Percentiles rank a stretch among this genome's conserved stretches.
phyloP scores from a whole-genome alignment of 441 rosid genomes.

The Adansonia rubrostipa region DNA sequence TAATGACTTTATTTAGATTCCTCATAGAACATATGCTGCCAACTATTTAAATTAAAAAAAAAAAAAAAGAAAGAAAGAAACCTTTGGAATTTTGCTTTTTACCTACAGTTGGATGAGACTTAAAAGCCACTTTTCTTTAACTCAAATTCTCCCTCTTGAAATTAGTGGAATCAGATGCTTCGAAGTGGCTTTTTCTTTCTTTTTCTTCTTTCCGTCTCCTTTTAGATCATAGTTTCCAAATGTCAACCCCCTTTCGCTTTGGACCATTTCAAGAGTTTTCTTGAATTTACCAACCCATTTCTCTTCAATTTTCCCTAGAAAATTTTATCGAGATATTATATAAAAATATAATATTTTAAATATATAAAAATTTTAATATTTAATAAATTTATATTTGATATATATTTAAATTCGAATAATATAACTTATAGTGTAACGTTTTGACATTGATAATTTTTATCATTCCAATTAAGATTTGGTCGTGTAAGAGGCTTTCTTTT shows the following conservation, averaged over 20 bases:
- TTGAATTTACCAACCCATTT: background rate
- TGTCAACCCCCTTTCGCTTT: background rate
- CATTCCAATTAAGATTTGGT: background rate
- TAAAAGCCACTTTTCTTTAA: slow-evolving; percentile 39
- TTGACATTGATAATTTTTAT: no score
- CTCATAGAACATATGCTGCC: slow-evolving; percentile 49
- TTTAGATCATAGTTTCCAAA: background rate
- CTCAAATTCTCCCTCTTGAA: slow-evolving; percentile 32
- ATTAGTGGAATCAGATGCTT: slow-evolving; percentile 55
- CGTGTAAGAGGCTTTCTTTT: no score
- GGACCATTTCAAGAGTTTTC: slow-evolving; percentile 15
- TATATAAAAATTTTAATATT: no score
- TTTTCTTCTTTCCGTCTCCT: no score
- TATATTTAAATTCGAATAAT: no score
- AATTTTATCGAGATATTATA: no score
- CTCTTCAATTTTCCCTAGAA: no score
- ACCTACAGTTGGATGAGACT: slow-evolving; percentile 27
- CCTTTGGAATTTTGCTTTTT: slow-evolving; percentile 17
- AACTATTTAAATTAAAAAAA: slow-evolving; percentile 6
- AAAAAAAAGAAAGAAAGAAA: background rate
- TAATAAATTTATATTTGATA: no score
- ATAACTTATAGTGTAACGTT: background rate
- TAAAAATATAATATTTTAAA: no score
- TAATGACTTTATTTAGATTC: slow-evolving; percentile 34
- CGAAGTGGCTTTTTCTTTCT: background rate